A percentile compares a stretch with the other conserved stretches of the same genome.
Conservation (phyloP, 345 rosid species). For the Hypericum androsaemum region DNA sequence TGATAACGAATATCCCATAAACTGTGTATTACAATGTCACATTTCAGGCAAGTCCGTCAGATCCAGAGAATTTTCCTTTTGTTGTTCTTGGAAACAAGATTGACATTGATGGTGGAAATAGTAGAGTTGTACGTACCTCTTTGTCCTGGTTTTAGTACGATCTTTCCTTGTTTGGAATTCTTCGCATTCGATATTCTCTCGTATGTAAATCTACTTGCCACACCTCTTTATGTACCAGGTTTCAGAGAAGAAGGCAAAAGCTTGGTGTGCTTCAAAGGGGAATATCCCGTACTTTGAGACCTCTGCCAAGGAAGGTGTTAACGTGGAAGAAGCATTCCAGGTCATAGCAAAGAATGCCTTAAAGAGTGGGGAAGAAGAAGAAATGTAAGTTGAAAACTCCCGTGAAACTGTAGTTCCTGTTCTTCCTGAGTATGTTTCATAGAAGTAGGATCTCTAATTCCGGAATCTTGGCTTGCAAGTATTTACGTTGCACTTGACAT, state of each 20-base stretch:
- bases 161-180: no score
- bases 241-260: constrained; percentile 88
- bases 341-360: constrained; percentile 90
- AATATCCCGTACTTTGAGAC: constrained; percentile 97
- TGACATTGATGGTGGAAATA: constrained; percentile 28
- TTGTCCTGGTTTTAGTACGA: no score
- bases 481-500: not conserved
- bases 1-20: no score
- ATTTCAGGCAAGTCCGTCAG: constrained; percentile 29
- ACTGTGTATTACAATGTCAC: no score
- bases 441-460: no score
- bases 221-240: constrained; percentile 35
- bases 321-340: constrained; percentile 95
- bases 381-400: constrained; percentile 54
- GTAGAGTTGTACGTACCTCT: constrained; percentile 24
- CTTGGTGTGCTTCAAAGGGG: constrained; percentile 98
- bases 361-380: constrained; percentile 90
- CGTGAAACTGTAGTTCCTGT: no score
- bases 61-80: constrained; percentile 31
- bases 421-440: no score
- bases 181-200: no score
- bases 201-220: no score
- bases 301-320: constrained; percentile 93
- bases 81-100: constrained; percentile 31
- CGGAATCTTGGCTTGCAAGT: no score